Percentiles rank a stretch among this genome's conserved stretches.
Evolutionary conservation across 1,284 basidiomycete species (phyloP).

Genomic region (Ganoderma sinense): DNA sequence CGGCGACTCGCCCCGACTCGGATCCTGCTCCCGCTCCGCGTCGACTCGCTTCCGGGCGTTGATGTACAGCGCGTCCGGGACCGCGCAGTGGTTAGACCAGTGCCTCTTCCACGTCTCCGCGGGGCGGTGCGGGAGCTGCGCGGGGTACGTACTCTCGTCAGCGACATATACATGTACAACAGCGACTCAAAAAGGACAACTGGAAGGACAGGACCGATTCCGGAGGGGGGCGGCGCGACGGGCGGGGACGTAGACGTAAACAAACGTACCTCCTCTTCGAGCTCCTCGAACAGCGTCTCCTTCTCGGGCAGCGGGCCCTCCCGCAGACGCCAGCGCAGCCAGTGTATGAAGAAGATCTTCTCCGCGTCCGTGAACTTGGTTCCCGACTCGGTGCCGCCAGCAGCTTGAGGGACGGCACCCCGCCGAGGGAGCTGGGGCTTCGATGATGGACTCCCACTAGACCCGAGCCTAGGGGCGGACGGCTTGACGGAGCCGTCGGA

Average conservation of each 20-base stretch:
- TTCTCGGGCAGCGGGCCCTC: constrained; percentile 7
- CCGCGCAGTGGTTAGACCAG: not conserved
- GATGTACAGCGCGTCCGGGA: constrained; percentile 5
- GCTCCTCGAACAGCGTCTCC: not conserved
- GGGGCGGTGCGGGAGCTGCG: constrained; percentile 1
- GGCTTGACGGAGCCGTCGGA: not conserved
- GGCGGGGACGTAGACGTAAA: no score
- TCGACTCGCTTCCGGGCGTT: constrained; percentile 1
- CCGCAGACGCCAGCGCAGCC: constrained; percentile 11
- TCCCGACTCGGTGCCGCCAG: not conserved
- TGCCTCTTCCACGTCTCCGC: constrained; percentile 8
- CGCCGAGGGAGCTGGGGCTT: not conserved
- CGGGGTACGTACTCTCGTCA: not conserved
- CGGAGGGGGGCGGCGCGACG: no score
- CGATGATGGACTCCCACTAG: no score
- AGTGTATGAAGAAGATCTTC: constrained; percentile 14
- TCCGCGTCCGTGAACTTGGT: constrained; percentile 1
- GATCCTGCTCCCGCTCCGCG: no score
- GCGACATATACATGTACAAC: no score
- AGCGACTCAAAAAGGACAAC: no score
- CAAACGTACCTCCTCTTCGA: constrained; percentile 7
- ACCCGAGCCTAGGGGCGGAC: no score
- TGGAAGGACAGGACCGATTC: no score
- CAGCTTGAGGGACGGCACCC: not conserved
- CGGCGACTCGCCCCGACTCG: not conserved